Evolutionary conservation across 257 asterid genomes (phyloP).

Genomic region (Primulina eburnea): DNA sequence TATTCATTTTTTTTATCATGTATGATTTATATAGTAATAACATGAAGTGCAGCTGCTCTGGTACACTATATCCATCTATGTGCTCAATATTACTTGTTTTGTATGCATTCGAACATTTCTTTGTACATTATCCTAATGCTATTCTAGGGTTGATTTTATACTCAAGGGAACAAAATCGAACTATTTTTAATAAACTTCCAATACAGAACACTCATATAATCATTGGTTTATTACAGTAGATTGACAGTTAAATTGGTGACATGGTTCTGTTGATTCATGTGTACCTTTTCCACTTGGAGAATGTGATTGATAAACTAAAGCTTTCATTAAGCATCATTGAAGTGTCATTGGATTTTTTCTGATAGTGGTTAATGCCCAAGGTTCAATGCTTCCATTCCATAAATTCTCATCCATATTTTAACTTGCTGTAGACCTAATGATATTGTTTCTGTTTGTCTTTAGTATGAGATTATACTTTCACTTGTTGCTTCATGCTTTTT

Average conservation of each 20-base stretch:
- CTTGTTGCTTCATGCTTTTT: not conserved
- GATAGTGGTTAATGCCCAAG: too few species aligned
- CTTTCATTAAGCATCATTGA: too few species aligned
- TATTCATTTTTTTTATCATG: too few species aligned
- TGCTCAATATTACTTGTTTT: not conserved
- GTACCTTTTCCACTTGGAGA: not conserved
- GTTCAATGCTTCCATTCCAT: too few species aligned
- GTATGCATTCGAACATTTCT: too few species aligned
- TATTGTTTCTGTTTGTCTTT: not conserved
- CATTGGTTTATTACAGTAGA: not conserved
- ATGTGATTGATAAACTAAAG: too few species aligned
- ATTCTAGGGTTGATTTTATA: too few species aligned
- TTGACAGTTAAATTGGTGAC: not conserved
- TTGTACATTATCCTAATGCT: not conserved
- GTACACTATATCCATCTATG: not conserved
- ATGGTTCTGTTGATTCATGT: not conserved
- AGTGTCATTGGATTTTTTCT: too few species aligned
- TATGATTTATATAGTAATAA: not conserved
- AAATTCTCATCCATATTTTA: too few species aligned
- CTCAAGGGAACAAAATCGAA: not conserved
- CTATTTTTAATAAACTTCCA: not conserved
- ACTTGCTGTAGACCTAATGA: not conserved
- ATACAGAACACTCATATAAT: not conserved
- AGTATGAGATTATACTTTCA: not conserved
- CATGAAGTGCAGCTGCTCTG: not conserved